A percentile compares a stretch with the other conserved stretches of the same genome.
Conservation (phyloP, 139 green algal genomes). For the Pleodorina starrii region DNA sequence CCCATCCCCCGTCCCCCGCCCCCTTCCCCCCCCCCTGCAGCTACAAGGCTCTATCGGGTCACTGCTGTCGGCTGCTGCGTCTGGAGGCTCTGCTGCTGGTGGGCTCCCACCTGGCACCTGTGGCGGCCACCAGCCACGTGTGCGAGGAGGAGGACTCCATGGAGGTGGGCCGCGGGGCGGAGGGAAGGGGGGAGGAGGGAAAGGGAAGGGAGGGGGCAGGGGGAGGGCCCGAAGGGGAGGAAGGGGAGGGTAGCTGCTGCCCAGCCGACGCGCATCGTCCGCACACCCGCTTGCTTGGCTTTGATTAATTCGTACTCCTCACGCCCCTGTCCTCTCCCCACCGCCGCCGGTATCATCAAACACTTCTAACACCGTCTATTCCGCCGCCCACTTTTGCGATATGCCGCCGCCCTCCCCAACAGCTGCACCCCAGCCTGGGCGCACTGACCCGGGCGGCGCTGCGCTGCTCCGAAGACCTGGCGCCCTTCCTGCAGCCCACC, state of each 20-base stretch:
- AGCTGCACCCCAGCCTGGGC: slow-evolving; percentile 37
- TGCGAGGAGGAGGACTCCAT: slow-evolving; percentile 68
- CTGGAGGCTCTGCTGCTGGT: slow-evolving; percentile 77
- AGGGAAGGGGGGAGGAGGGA: slow-evolving; percentile 55
- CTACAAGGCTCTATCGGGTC: slow-evolving; percentile 64
- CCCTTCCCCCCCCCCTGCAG: slow-evolving; percentile 49
- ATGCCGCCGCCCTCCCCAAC: too few species aligned
- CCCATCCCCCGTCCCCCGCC: too few species aligned
- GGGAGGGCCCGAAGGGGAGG: too few species aligned
- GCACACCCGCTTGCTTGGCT: too few species aligned
- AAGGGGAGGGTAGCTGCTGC: too few species aligned
- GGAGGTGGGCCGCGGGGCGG: slow-evolving; percentile 52
- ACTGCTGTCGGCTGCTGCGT: slow-evolving; percentile 68
- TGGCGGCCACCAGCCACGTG: slow-evolving; percentile 65
- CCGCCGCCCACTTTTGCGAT: too few species aligned
- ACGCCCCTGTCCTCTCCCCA: too few species aligned
- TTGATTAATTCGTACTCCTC: too few species aligned
- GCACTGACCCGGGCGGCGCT: neutral
- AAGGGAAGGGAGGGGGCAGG: neutral
- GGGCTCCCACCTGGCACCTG: slow-evolving; percentile 63
- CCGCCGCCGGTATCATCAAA: too few species aligned
- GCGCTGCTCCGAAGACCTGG: slow-evolving; percentile 30
- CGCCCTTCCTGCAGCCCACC: slow-evolving; percentile 30
- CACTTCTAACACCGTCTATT: too few species aligned
- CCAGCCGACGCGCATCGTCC: too few species aligned